Evolutionary conservation across 805 yeast genomes (phyloP), one percentile per base, ranked within the genome.

Genomic region (Sporopachydermia lactativora): DNA sequence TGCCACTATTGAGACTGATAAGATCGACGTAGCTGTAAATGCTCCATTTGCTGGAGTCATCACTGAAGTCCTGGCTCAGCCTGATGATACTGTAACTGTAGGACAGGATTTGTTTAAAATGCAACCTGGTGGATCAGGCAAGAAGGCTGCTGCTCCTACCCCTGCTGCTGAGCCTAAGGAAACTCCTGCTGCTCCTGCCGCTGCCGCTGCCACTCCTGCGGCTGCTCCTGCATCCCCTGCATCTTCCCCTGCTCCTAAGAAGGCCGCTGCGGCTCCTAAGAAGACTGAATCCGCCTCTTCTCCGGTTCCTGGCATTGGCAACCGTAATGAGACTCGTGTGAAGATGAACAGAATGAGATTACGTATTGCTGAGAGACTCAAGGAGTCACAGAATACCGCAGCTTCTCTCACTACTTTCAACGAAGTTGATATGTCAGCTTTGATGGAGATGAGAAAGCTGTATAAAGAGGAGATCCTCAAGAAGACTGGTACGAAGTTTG

Each of bases 341-440:
- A 89, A 89, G 73, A 89, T 89, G 97, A 92, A 88, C 78, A 83
- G 98, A 71, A 92, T 89, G 97, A 81, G 98, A 69, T 66, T 84
- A 67, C 84, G 98, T 73, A 92, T 92, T 51, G 95, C 98, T 45
- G 97, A 89, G 71, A 84, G 98, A 68, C 81, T 89, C 60, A 89
- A 89, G 84, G 97, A 92, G 71, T 83, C 97, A 28, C 98, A 89
- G 68, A 92, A 92, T 73, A 88, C 97, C 42, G 94, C 97, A 50
- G 98, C 98, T 34, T 84, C 97, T 38, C 75, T 89, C 59, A 89
- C 98, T 42, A 89, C 98, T 39, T 89, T 89, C 75, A 89, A 89
- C 67, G 98, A 89, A 70, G 94, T 85, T 48, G 98, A 89, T 66
- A 92, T 89, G 97, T 70, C 92, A 41, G 75, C 81, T 47, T 65